phyloP scores from a whole-genome alignment of 2,329 filamentous ascomycete species.

The Aspergillus luchuensis region DNA sequence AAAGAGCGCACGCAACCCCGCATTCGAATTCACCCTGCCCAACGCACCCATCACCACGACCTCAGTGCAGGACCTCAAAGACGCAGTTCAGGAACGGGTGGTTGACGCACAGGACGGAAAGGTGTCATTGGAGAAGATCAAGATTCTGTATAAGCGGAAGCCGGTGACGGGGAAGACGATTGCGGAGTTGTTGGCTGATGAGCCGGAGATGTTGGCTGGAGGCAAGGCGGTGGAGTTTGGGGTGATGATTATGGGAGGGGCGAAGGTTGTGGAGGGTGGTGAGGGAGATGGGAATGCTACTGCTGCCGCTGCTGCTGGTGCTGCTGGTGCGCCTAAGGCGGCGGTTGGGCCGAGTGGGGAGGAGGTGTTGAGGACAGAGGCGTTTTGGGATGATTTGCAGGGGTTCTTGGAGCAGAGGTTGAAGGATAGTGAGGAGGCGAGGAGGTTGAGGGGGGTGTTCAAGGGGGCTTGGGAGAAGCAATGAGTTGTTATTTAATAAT shows the following conservation, averaged over 20 bases:
- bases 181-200: slow-evolving; percentile 67
- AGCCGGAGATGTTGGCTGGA: slow-evolving; percentile 44
- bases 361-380: slow-evolving; percentile 66
- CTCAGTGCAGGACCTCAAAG: slow-evolving; percentile 77
- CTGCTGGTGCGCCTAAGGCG: slow-evolving; percentile 28
- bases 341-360: slow-evolving; percentile 59
- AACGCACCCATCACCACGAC: slow-evolving; percentile 64
- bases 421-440: slow-evolving; percentile 67
- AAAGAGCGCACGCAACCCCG: slow-evolving; percentile 70
- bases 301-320: slow-evolving; percentile 8
- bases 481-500: not conserved
- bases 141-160: slow-evolving; percentile 84
- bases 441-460: slow-evolving; percentile 68
- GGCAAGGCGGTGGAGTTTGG: slow-evolving; percentile 69
- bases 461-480: slow-evolving; percentile 62
- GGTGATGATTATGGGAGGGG: slow-evolving; percentile 85
- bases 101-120: slow-evolving; percentile 47
- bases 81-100: slow-evolving; percentile 64
- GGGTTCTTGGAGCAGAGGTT: slow-evolving; percentile 78
- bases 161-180: slow-evolving; percentile 72
- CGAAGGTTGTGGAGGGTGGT: slow-evolving; percentile 39
- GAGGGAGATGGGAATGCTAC: slow-evolving; percentile 24
- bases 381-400: slow-evolving; percentile 85
- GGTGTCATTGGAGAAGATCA: slow-evolving; percentile 69
- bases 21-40: slow-evolving; percentile 66